Conservation (phyloP, 2,329 filamentous ascomycete genomes). For the Xylaria sp. region DNA sequence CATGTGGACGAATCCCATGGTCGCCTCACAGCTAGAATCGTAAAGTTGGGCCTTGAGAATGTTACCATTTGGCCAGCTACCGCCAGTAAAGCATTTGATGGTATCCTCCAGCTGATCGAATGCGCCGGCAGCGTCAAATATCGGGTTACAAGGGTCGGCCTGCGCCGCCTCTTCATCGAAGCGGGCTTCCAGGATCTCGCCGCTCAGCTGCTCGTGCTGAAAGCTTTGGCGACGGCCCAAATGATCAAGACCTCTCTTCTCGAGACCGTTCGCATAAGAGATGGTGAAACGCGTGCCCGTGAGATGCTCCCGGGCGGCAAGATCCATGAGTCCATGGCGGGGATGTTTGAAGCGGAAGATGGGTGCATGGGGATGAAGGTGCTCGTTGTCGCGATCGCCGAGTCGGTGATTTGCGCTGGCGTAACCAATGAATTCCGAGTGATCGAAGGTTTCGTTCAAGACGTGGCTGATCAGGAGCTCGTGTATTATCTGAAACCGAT, state of each 20-base stretch:
- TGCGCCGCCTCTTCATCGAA: slow-evolving; percentile 6
- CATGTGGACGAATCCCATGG: no score
- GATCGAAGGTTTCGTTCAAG: no score
- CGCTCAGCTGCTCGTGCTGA: neutral
- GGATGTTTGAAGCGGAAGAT: slow-evolving; percentile 6
- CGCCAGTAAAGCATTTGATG: slow-evolving; percentile 8
- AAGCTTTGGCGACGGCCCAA: neutral
- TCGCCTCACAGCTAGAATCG: no score
- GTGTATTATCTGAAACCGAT: no score
- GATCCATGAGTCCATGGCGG: slow-evolving; percentile 1
- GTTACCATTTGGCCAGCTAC: no score
- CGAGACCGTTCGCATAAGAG: neutral
- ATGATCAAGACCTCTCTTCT: neutral
- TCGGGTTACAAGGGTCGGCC: neutral
- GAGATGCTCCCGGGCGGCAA: neutral
- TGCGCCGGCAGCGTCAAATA: slow-evolving; percentile 4
- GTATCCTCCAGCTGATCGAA: neutral
- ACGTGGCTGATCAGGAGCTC: no score
- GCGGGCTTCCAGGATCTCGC: neutral
- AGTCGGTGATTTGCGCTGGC: no score
- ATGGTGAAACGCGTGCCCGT: slow-evolving; percentile 1
- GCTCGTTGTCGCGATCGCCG: no score
- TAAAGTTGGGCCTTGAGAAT: no score
- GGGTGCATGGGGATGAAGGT: neutral
- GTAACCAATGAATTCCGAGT: no score